These are phyloP conservation scores for Chrysanthemum seticuspe DNA, from an alignment of 129 eudicot genomes.

Conservation along the genomic window DNA sequence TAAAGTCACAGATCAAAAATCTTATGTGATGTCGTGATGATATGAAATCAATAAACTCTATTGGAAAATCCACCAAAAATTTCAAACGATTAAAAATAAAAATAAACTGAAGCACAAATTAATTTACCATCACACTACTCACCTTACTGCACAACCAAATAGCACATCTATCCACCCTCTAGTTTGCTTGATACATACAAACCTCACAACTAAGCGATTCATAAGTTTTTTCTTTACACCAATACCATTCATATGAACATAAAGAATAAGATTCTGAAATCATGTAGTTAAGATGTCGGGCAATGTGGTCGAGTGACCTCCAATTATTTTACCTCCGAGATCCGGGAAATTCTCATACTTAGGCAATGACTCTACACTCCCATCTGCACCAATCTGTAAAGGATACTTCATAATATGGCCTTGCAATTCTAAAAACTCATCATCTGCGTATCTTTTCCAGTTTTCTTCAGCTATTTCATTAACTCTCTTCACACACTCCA, in stretches of 20 bases:
- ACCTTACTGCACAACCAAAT: constrained; percentile 26
- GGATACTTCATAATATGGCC: constrained; percentile 85
- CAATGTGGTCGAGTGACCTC: constrained; percentile 60
- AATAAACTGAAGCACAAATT: background rate
- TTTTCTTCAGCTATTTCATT: constrained; percentile 59
- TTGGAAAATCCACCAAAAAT: background rate
- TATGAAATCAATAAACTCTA: constrained; percentile 1
- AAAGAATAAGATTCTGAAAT: constrained; percentile 10
- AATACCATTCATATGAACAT: constrained; percentile 16
- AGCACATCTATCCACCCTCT: constrained; percentile 20
- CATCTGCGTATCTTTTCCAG: constrained; percentile 47
- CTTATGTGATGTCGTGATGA: too few relatives aligned
- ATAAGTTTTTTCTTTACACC: constrained; percentile 2
- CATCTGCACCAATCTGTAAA: constrained; percentile 48
- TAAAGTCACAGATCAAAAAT: background rate
- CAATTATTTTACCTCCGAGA: constrained; percentile 80
- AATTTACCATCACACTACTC: constrained; percentile 10
- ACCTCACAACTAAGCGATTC: background rate
- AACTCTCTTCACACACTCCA: constrained; percentile 73
- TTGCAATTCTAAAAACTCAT: constrained; percentile 41
- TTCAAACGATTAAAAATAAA: background rate
- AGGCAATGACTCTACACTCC: constrained; percentile 56
- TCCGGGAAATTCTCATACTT: constrained; percentile 69
- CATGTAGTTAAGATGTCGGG: constrained; percentile 81
- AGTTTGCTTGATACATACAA: constrained; percentile 7